Conservation (phyloP, 2,329 filamentous ascomycete species). For the Gnomoniopsis smithogilvyi region DNA sequence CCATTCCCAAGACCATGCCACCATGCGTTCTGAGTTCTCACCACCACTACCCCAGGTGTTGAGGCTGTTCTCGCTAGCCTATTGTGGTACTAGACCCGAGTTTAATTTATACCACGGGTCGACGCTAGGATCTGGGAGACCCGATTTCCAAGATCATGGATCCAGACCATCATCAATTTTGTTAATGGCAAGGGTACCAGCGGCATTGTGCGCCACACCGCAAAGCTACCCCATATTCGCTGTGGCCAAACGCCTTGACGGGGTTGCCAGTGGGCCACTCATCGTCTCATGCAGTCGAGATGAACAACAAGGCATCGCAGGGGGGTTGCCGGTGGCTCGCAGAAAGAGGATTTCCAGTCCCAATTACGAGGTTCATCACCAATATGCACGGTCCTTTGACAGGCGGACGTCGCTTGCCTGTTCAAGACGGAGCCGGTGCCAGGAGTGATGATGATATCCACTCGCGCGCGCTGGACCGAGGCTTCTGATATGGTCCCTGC, state of each 20-base stretch:
- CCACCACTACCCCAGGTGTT: conserved; percentile 3
- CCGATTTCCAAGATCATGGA: conserved; percentile 10
- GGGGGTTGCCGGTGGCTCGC: neutral
- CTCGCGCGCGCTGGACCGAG: neutral
- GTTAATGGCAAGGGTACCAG: neutral
- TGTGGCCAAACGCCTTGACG: neutral
- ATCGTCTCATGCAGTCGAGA: neutral
- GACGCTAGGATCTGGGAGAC: conserved; percentile 16
- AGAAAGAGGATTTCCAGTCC: neutral
- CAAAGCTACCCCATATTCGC: neutral
- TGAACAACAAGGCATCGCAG: neutral
- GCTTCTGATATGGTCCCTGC: neutral
- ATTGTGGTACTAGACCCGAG: conserved; percentile 10
- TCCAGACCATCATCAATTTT: conserved; percentile 5
- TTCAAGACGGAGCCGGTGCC: neutral
- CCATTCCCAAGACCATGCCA: conserved; percentile 3
- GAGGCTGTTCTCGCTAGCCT: conserved; percentile 12
- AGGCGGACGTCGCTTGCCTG: neutral
- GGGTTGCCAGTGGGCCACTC: neutral
- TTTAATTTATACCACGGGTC: conserved; percentile 12
- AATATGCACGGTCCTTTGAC: neutral
- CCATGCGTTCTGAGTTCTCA: neutral
- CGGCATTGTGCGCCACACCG: conserved; percentile 12
- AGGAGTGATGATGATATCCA: neutral
- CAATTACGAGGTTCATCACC: neutral